Evolutionary conservation across 352 stramenopile species (phyloP), one percentile per base, ranked within the genome.

Genomic region (Vaucheria bursata): DNA sequence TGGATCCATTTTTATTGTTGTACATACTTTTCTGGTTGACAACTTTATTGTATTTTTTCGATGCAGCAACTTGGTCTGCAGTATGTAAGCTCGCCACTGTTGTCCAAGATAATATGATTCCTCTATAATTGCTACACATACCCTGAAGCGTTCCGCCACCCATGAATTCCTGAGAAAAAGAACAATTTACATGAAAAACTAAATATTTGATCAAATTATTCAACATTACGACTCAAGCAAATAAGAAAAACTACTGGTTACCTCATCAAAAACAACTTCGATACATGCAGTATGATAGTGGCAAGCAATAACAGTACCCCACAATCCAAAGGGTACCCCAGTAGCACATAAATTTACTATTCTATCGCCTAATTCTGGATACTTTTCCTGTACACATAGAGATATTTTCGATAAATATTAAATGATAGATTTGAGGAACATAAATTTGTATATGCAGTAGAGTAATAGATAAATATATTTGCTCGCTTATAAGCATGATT

Each of bases 261-360:
- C 45, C 45, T 93, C 86, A 81, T 95, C 90, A 84, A 98, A 97
- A 1, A 99, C 89, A 36, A 99, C 92, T 83, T 99, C 96, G 7
- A 99, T 95, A 81, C 93, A 98, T 69, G 91, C 93, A 74, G 90
- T 97, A 72, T 89, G 91, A 77, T 97, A 88, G 84, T 99, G 95
- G 12, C 96, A 96, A 1, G 92, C 93, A 74, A 99, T 92, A 67
- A 99, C 94, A 25, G 94, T 98, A n/a, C 95, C 96, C 75, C 93
- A 89, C 31, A 95, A 88, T 25, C 95, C 96, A 83, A 99, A 97
- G 1, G 96, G 96, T 32, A 98, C 93, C 49, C 91, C 93, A 72
- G 89, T 91, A 0, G 90, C 92, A 64, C 88, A 94, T 33, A 99
- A 90, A 85, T 99, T 99, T 38, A 97, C 95, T 71, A 99, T 89